Evolutionary conservation across 2,329 filamentous ascomycete species (phyloP), one percentile per base, ranked within the genome.

Genomic region (Ilyonectria sp.): DNA sequence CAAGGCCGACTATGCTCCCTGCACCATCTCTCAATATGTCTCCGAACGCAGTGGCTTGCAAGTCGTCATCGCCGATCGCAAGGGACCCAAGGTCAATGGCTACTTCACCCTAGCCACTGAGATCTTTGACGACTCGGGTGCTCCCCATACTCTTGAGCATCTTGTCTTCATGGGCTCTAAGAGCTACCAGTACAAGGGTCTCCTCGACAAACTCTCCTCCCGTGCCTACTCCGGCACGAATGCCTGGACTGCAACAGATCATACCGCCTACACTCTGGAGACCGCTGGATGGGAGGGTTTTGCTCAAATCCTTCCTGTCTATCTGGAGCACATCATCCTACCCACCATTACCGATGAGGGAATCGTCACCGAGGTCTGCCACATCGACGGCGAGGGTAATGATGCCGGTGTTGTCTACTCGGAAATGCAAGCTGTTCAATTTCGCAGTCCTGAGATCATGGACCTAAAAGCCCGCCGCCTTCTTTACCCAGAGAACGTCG

Each of bases 321-420:
- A 99, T 74, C 87, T 99, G 1, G 97, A 99, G 80, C 96, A 99
- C 82, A 87, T 99, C 35, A 89, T 99, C 69, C 85, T 97, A 9
- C 96, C 96, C 0, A 97, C 94, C 8, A 86, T 99, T 68, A 98
- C 95, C 1, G 95, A 99, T 80, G 93, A 95, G 63, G 94, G 91
- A 11, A 98, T 97, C 79, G 92, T 95, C 71, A 99, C 96, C 3
- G 96, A 99, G 80, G 96, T 99, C 2, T 94, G 97, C 83, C 96
- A 99, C 79, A 89, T 99, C 62, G 94, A 99, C 78, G 95, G 94
- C 17, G 90, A 93, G 72, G 96, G 96, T 63, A 93, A 98, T 70
- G 96, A 99, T 86, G 96, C 96, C 47, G 96, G 94, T 69, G 95
- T 98, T 1, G 96, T 99, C 9, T 99, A 99, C 82, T 98, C 95